A percentile compares a stretch with the other conserved stretches of the same genome.
phyloP scores from a whole-genome alignment of 1,139 yeast species.

The Candida frijolesensis region DNA sequence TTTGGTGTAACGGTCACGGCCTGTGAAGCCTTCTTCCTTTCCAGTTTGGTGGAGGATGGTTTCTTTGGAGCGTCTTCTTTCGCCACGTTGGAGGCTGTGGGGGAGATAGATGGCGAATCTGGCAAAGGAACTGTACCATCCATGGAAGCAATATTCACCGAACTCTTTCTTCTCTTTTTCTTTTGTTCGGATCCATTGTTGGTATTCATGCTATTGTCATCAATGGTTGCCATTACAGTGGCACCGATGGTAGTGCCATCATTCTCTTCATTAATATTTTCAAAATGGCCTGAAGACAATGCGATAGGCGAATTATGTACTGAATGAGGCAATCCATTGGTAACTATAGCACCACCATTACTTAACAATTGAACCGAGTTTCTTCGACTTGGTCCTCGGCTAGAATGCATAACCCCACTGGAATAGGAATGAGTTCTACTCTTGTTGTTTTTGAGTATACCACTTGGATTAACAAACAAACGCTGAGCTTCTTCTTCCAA shows the following conservation, averaged over 20 bases:
- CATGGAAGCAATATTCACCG: constrained; percentile 5
- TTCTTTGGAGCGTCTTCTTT: constrained; percentile 2
- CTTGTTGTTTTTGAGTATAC: constrained; percentile 7
- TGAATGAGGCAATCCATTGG: constrained; percentile 8
- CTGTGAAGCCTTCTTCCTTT: constrained; percentile 13
- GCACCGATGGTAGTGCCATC: background rate
- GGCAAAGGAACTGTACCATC: background rate
- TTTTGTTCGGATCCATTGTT: constrained; percentile 6
- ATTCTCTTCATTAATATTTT: constrained; percentile 11
- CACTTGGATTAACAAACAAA: constrained; percentile 9
- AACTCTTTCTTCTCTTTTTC: constrained; percentile 16
- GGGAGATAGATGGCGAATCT: constrained; percentile 12
- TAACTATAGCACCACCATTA: constrained; percentile 6
- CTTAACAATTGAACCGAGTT: constrained; percentile 14
- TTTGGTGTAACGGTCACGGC: constrained; percentile 12
- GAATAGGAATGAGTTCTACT: constrained; percentile 14
- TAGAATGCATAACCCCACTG: constrained; percentile 11
- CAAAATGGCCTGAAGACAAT: constrained; percentile 10
- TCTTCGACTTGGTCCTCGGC: constrained; percentile 11
- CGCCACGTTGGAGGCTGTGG: constrained; percentile 6
- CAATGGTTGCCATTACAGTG: background rate
- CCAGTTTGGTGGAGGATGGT: background rate
- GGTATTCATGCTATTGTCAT: background rate
- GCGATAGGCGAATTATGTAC: constrained; percentile 12
- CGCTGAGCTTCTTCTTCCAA: constrained; percentile 4